Base-by-base conservation (phyloP, 116 monocot species). In the Papilionanthe hybrid region DNA sequence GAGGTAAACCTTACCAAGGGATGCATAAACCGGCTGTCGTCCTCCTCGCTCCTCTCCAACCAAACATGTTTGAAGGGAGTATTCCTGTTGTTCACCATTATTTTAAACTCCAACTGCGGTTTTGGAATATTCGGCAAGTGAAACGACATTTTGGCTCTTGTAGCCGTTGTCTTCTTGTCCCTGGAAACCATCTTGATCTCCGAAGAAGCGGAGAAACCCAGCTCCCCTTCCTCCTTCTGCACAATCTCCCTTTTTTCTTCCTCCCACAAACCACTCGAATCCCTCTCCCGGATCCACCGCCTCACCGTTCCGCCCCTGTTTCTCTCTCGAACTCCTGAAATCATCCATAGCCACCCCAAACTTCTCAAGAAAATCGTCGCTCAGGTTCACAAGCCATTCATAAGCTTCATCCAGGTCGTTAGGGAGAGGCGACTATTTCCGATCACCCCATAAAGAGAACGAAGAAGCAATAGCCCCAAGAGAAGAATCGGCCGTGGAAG, bases 11-110 rank as follows among this genome's bases (percentile, higher is more conserved):
- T 69, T 47, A 99, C 98, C 94, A 95, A 72, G 27, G 99, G 95
- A 81, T 99, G 99, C 10, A 94, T 55, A 15, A 88, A 69, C 60
- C 83, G 87, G 19, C 79, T 78, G 37, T 90, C 91, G 81, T n/a
- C n/a, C n/a, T 94, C 95, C 65, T 86, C 81, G 76, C 90, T 94
- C 83, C 68, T 90, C 87, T 94, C 91, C 80, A 99, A 75, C 99
- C 93, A 99, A 7, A 93, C 93, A 85, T 99, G 99, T 42, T 94
- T 86, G 73, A 94, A 99, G 0, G 94, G 95, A 56, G 81, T 53
- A 63, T 91, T 95, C 5, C 60, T 55, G 75, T 99, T 99, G 83
- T 99, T 93, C 29, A 95, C 99, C 25, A 91, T 77, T 27, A 99
- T 94, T 48, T 77, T 83, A 72, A 84, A 91, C 81, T 87, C 81